Base-by-base conservation (phyloP, 495 filamentous ascomycete species). In the Aspergillus egyptiacus region DNA sequence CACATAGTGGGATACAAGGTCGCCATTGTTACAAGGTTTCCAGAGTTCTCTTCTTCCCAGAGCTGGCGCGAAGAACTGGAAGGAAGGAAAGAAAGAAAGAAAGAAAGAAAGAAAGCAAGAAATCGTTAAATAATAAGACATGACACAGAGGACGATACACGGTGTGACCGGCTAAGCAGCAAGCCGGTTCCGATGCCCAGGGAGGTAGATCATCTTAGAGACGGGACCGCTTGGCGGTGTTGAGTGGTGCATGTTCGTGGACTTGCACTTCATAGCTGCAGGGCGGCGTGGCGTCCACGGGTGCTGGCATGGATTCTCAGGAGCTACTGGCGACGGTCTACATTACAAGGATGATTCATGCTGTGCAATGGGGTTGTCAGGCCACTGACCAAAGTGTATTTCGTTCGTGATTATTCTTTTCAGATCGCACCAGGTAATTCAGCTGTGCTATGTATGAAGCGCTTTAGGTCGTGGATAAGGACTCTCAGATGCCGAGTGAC, bases 141-240 rank as follows among this genome's bases (percentile, higher is more conserved):
- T n/a, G n/a, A n/a, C n/a, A n/a, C n/a, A n/a, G n/a, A n/a, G n/a
- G n/a, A n/a, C n/a, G n/a, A n/a, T n/a, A n/a, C n/a, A 31, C 28
- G 9, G 28, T 44, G 41, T 31, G 33, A 44, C 41, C 20, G 24
- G 13, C 6, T 20, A 33, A 14, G 41, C 17, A n/a, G 41, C 13
- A 23, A 33, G 28, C 41, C 41, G 41, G 10, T 44, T 44, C 41
- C 41, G 41, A 19, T 23, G 13, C 32, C 19, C 17, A 30, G 28
- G 41, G 28, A 28, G n/a, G 22, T 25, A 24, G 13, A 14, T 18
- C 15, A 33, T 19, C 22, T 5, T 28, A 10, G 25, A 28, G 10
- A 28, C 25, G 25, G 9, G 30, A 9, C 11, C 6, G 30, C 11
- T 34, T 34, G n/a, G 32, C 14, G 13, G 34, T 7, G 6, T 11